These are phyloP conservation scores for Fraxinus angustifolia DNA, from an alignment of 305 asterid genomes.

Conservation along the genomic window DNA sequence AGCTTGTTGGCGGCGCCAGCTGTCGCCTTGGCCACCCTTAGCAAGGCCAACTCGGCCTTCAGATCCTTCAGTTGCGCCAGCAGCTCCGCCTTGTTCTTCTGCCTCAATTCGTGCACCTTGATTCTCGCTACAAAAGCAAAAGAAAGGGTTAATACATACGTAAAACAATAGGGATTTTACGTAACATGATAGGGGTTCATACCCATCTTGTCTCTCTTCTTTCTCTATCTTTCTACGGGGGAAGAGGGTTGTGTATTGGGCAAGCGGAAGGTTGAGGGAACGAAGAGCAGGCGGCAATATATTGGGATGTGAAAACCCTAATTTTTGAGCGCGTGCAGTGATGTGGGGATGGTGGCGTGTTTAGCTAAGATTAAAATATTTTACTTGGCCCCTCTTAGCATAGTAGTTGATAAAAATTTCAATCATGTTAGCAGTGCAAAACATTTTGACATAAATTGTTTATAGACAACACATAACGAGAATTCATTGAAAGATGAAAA, in stretches of 20 bases:
- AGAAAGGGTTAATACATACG: neutral
- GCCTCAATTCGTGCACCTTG: constrained; percentile 74
- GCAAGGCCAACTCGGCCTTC: constrained; percentile 26
- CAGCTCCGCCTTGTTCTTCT: constrained; percentile 51
- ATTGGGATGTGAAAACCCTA: neutral
- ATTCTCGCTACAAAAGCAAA: constrained; percentile 42
- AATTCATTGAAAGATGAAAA: too few species aligned
- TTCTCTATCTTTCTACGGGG: neutral
- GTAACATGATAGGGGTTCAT: neutral
- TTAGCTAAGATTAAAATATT: too few species aligned
- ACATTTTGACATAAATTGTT: too few species aligned
- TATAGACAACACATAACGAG: too few species aligned
- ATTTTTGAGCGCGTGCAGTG: neutral
- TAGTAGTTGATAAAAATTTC: too few species aligned
- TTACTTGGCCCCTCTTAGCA: too few species aligned
- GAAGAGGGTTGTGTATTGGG: neutral
- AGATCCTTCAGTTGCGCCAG: constrained; percentile 62
- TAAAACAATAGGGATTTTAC: neutral
- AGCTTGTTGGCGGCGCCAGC: too few species aligned
- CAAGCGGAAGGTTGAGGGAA: neutral
- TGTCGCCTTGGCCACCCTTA: too few species aligned
- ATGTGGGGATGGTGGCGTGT: neutral
- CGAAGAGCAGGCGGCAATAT: neutral
- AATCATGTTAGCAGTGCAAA: too few species aligned
- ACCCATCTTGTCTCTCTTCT: constrained; percentile 26